These are phyloP conservation scores for Calonectria honghensis DNA, from an alignment of 2,329 filamentous ascomycete genomes.

Conservation along the genomic window DNA sequence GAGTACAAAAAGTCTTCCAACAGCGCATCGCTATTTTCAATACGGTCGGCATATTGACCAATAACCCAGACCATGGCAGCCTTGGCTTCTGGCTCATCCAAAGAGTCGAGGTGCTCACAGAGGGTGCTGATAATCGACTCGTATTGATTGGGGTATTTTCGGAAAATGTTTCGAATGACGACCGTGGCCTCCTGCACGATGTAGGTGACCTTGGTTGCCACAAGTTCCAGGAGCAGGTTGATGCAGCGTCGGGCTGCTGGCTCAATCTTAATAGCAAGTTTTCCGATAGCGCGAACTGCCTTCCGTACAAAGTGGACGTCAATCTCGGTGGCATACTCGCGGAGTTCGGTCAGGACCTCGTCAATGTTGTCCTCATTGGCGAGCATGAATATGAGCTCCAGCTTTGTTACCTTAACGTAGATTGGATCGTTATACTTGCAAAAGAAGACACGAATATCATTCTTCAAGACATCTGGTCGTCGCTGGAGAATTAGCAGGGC, in stretches of 20 bases:
- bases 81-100: constrained; percentile 98
- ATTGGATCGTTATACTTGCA: constrained; percentile 99
- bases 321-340: constrained; percentile 98
- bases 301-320: constrained; percentile 99
- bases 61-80: constrained; percentile 99
- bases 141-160: constrained; percentile 99
- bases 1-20: constrained; percentile 96
- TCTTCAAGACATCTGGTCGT: constrained; percentile 92
- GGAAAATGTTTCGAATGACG: constrained; percentile 98
- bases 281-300: constrained; percentile 96
- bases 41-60: constrained; percentile 96
- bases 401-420: constrained; percentile 99
- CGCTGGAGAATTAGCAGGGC: constrained; percentile 95
- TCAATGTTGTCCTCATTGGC: constrained; percentile 96
- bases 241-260: constrained; percentile 94
- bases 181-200: constrained; percentile 99
- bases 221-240: constrained; percentile 91
- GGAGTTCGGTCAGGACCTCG: constrained; percentile 93
- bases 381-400: constrained; percentile 99
- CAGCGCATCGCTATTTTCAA: constrained; percentile 95
- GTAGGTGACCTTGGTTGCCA: constrained; percentile 98
- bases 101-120: constrained; percentile 95
- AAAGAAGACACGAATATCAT: constrained; percentile 99
- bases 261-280: constrained; percentile 99
- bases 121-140: constrained; percentile 97